A percentile compares a stretch with the other conserved stretches of the same genome.
Conservation (phyloP, 345 rosid species). For the Raphanus raphanistrum region DNA sequence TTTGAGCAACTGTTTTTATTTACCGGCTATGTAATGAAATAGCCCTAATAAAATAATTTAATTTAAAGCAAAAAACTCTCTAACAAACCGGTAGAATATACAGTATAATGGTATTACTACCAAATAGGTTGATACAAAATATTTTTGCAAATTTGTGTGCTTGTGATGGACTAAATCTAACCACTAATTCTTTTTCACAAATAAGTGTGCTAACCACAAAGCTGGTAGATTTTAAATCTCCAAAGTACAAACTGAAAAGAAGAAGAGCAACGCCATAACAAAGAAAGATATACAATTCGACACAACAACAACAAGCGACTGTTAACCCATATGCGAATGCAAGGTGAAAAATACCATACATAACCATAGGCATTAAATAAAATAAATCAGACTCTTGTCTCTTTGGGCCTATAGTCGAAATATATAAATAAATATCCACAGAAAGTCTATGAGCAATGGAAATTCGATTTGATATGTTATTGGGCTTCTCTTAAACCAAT, state of each 20-base stretch:
- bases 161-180: neutral
- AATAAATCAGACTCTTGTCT: neutral
- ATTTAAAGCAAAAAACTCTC: neutral
- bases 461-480: neutral
- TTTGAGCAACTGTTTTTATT: neutral
- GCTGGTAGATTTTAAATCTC: neutral
- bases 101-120: neutral
- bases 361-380: neutral
- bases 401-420: neutral
- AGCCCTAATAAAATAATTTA: neutral
- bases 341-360: neutral
- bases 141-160: neutral
- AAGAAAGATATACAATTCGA: neutral
- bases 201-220: neutral
- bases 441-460: neutral
- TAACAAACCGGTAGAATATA: neutral
- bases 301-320: neutral
- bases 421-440: neutral
- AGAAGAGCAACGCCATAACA: neutral
- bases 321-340: neutral
- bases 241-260: neutral
- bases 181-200: neutral
- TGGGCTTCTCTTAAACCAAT: neutral
- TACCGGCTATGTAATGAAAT: neutral
- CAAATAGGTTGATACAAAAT: neutral